Conservation (phyloP, 192 early-diverging fungal species). For the Umbelopsis isabellina region DNA sequence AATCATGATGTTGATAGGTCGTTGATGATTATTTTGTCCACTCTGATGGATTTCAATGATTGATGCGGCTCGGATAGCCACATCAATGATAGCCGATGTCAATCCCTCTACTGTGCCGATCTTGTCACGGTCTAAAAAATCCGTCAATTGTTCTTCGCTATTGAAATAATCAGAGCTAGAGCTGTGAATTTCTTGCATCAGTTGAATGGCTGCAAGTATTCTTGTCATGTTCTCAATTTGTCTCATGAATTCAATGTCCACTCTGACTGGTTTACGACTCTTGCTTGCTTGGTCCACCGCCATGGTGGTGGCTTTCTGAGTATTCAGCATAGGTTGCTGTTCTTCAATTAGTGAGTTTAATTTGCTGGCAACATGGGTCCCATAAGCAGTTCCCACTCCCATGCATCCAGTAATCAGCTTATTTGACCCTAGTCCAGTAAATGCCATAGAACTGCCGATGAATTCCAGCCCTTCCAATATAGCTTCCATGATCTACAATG, state of each 20-base stretch:
- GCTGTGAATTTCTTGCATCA: conserved; percentile 22
- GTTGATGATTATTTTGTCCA: conserved; percentile 3
- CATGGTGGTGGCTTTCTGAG: background rate
- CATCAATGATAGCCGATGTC: conserved; percentile 28
- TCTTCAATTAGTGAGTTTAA: conserved; percentile 20
- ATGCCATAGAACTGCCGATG: conserved; percentile 10
- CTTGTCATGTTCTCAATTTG: conserved; percentile 23
- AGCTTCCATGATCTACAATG: conserved; percentile 18
- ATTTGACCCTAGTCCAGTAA: conserved; percentile 12
- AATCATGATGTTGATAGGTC: conserved; percentile 35
- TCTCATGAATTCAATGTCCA: conserved; percentile 25
- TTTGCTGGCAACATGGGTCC: conserved; percentile 1
- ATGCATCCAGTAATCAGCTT: conserved; percentile 14
- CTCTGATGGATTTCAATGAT: conserved; percentile 35
- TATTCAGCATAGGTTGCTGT: background rate
- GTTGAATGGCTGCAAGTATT: background rate
- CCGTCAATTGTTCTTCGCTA: conserved; percentile 1
- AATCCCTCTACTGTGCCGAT: conserved; percentile 22
- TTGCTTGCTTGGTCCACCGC: background rate
- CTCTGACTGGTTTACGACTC: background rate
- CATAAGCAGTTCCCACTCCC: background rate
- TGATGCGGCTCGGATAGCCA: conserved; percentile 30
- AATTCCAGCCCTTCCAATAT: conserved; percentile 20
- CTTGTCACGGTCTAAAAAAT: conserved; percentile 16
- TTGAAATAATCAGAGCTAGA: conserved; percentile 4